Evolutionary conservation across 768 basidiomycete genomes (phyloP), one percentile per base, ranked within the genome.

Genomic region (Naematelia encephala): DNA sequence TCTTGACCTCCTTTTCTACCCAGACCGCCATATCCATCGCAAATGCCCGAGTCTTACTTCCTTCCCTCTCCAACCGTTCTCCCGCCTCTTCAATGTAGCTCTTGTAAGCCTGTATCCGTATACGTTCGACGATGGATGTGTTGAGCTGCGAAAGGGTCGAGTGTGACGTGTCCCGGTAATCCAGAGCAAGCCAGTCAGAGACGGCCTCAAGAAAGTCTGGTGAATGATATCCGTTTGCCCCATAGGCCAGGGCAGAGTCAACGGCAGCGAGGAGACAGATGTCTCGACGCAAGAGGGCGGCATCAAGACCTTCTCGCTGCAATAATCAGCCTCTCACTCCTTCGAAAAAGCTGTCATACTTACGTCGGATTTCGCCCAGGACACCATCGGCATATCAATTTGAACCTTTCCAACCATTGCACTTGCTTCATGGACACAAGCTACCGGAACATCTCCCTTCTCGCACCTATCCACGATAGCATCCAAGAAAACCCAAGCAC

Each of bases 371-470:
- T 79, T 79, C 1, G 88, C 82, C 94, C 96, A 97, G 45, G 84
- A 81, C 19, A 87, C 84, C 1, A 89, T 70, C 5, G 87, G 84
- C 28, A 82, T 82, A 61, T 93, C 90, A 30, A 83, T 80, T 68
- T 86, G 80, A 10, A 86, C 84, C 72, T 87, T 88, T 19, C 81
- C 78, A 19, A 94, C 82, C 57, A 84, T 85, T 46, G 85, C 82
- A 48, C 96, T 77, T 11, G 90, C 94, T 76, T 97, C 96, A 0
- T 88, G 88, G 53, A 98, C 85, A 76, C 96, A 98, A 70, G 94
- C 94, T 71, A 94, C 80, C 1, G 96, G 96, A 4, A 98, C 90
- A 62, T 91, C 87, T 62, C 88, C 87, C 29, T 88, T 84, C 78
- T 92, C 89, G 71, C 88, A 96, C 72, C 91, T 86, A 51, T 87